phyloP scores from a whole-genome alignment of 352 stramenopile genomes.

The Globisporangium iwayamae region DNA sequence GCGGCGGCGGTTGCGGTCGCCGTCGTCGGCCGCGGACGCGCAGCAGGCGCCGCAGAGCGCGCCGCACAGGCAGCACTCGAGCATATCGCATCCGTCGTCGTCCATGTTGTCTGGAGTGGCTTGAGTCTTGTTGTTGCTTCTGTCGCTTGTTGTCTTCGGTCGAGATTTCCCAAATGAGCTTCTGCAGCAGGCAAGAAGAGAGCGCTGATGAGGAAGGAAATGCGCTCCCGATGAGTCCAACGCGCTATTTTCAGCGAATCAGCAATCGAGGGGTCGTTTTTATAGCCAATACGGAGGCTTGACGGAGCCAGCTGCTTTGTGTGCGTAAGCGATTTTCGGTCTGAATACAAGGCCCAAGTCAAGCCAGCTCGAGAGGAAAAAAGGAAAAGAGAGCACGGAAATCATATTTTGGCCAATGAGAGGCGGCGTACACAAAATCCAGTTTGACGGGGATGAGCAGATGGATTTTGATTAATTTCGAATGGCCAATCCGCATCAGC shows the following conservation, averaged over 20 bases:
- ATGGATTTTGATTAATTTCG: not conserved
- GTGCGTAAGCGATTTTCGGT: not conserved
- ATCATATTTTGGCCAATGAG: not conserved
- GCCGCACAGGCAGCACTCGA: constrained; percentile 75
- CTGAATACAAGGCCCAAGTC: not conserved
- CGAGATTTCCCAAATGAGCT: constrained; percentile 23
- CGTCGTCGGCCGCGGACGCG: constrained; percentile 33
- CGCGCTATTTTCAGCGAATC: not conserved
- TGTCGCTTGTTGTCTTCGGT: constrained; percentile 4
- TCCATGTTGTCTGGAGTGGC: constrained; percentile 15
- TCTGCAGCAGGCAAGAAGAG: not conserved
- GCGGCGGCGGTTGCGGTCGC: constrained; percentile 33
- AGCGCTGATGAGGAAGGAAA: not conserved
- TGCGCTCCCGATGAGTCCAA: not conserved
- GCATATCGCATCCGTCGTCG: constrained; percentile 74
- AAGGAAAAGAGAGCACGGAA: not conserved
- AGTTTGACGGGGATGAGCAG: not conserved
- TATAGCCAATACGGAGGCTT: not conserved
- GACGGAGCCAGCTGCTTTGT: not conserved
- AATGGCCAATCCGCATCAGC: not conserved
- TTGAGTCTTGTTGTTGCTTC: not conserved
- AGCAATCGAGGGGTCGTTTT: not conserved
- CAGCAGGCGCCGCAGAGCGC: constrained; percentile 76
- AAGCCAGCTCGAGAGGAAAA: not conserved
- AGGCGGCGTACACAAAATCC: not conserved